phyloP scores from a whole-genome alignment of 1,284 basidiomycete species.

The Cutaneotrichosporon sp. region DNA sequence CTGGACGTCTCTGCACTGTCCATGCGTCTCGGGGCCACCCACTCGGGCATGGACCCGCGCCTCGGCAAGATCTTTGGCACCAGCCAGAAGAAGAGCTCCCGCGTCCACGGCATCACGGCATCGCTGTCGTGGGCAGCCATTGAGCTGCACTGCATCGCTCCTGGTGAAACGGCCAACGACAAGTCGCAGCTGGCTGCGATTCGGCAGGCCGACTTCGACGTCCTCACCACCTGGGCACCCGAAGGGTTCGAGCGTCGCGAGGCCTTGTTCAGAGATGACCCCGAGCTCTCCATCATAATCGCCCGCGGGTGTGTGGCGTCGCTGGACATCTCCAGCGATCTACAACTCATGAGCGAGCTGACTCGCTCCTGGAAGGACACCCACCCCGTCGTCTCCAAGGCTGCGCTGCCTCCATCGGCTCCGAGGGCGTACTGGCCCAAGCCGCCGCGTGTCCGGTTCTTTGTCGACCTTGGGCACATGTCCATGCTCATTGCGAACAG shows the following conservation, averaged over 20 bases:
- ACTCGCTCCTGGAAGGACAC: conserved; percentile 25
- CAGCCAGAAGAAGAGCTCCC: conserved; percentile 31
- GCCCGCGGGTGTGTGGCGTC: conserved; percentile 33
- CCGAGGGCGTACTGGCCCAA: conserved; percentile 1
- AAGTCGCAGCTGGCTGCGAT: conserved; percentile 39
- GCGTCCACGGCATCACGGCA: conserved; percentile 39
- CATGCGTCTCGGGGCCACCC: conserved; percentile 34
- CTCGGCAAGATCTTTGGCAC: conserved; percentile 45
- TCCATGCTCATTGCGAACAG: conserved; percentile 36
- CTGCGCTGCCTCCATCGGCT: neutral
- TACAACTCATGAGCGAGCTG: conserved; percentile 41
- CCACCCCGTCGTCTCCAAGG: conserved; percentile 16
- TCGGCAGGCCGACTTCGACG: conserved; percentile 37
- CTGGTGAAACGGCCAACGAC: conserved; percentile 32
- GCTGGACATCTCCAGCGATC: conserved; percentile 40
- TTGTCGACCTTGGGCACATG: conserved; percentile 41
- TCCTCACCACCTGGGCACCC: conserved; percentile 46
- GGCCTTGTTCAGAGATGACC: conserved; percentile 43
- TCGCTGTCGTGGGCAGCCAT: conserved; percentile 35
- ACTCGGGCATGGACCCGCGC: conserved; percentile 40
- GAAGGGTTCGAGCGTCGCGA: conserved; percentile 40
- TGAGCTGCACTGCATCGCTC: conserved; percentile 38
- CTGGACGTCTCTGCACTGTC: conserved; percentile 33
- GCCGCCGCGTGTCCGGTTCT: conserved; percentile 36
- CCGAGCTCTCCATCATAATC: conserved; percentile 42